phyloP scores from a whole-genome alignment of 768 basidiomycete species.

The Auriscalpium vulgare region DNA sequence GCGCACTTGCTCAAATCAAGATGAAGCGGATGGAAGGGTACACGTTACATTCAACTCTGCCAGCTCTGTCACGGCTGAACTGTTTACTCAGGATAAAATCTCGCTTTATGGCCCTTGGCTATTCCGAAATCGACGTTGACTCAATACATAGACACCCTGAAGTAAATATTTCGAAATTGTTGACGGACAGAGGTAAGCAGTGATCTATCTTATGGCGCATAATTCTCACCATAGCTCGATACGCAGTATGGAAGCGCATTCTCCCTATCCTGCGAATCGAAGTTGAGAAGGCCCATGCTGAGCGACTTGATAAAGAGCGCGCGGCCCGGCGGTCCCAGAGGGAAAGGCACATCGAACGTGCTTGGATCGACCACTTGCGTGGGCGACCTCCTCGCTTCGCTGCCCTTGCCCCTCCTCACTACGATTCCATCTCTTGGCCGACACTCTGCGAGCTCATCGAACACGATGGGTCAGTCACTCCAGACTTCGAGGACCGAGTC shows the following conservation, averaged over 20 bases:
- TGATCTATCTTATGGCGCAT: neutral
- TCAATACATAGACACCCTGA: constrained; percentile 1
- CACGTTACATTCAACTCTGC: neutral
- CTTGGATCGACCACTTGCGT: neutral
- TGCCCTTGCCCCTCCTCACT: neutral
- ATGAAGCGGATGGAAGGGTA: constrained; percentile 6
- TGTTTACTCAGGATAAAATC: constrained; percentile 2
- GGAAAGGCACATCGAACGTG: neutral
- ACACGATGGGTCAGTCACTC: neutral
- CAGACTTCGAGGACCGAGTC: neutral
- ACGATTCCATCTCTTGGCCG: too few species aligned
- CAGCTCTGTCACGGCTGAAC: neutral
- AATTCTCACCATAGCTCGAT: neutral
- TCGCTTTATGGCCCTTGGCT: neutral
- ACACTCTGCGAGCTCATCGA: neutral
- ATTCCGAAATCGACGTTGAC: neutral
- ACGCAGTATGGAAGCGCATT: neutral
- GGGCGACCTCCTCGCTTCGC: neutral
- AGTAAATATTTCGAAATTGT: constrained; percentile 4
- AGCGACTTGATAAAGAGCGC: neutral
- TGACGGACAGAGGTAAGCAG: constrained; percentile 7
- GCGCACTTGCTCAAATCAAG: constrained; percentile 2
- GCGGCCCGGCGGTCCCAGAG: neutral
- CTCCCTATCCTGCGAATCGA: neutral
- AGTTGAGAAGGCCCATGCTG: neutral